Conservation (phyloP, 306 rosid species). For the Carpinus fangiana region DNA sequence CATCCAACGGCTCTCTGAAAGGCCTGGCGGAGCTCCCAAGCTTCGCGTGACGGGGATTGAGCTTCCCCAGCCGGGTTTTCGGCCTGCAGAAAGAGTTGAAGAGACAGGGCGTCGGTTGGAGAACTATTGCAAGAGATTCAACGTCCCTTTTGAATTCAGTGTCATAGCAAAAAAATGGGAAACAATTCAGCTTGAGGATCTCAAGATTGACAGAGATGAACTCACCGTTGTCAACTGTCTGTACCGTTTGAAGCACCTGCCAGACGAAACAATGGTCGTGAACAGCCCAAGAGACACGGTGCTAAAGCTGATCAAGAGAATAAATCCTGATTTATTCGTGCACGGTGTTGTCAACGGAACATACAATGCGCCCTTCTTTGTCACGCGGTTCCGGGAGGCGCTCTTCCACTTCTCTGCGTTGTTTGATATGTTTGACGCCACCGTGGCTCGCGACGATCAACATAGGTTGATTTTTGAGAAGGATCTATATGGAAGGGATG, state of each 20-base stretch:
- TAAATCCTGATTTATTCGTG: conserved; percentile 67
- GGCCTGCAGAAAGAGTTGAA: conserved; percentile 70
- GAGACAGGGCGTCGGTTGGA: conserved; percentile 57
- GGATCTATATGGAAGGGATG: conserved; percentile 61
- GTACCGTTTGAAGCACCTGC: conserved; percentile 59
- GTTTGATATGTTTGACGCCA: conserved; percentile 80
- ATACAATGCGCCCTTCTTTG: conserved; percentile 75
- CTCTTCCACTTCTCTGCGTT: conserved; percentile 68
- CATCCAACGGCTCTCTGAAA: conserved; percentile 45
- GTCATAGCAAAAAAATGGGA: conserved; percentile 73
- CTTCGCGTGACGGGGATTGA: conserved; percentile 69
- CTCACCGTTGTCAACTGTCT: conserved; percentile 59
- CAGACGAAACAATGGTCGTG: conserved; percentile 54
- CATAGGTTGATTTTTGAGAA: conserved; percentile 58
- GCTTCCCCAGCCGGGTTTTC: conserved; percentile 68
- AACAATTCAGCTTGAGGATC: conserved; percentile 46
- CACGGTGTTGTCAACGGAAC: conserved; percentile 73
- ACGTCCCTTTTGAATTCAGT: conserved; percentile 56
- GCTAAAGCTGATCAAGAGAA: conserved; percentile 57
- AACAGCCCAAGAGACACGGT: conserved; percentile 66
- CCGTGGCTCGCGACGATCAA: conserved; percentile 50
- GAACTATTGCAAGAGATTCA: conserved; percentile 56
- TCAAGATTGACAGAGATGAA: conserved; percentile 50
- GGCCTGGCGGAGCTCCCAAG: conserved; percentile 56
- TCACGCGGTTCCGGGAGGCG: conserved; percentile 68